Conservation (phyloP, 768 basidiomycete species). For the Tricholoma bakamatsutake region DNA sequence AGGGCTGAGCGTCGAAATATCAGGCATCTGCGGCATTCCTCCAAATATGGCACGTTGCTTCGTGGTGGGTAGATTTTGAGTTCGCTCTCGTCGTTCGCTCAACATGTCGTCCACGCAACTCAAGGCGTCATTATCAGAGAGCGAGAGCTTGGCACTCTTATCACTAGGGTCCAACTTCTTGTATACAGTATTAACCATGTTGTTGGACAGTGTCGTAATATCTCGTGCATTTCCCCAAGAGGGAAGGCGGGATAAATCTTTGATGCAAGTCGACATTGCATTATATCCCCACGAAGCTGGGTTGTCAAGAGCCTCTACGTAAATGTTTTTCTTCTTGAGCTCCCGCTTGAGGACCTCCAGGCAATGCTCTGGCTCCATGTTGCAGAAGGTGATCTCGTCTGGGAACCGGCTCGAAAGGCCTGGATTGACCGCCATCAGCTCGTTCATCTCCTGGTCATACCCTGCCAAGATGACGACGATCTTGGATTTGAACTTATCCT, state of each 20-base stretch:
- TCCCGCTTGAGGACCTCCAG: constrained; percentile 42
- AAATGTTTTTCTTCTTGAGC: constrained; percentile 38
- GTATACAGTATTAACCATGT: constrained; percentile 24
- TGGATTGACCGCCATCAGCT: constrained; percentile 49
- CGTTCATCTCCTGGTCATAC: constrained; percentile 64
- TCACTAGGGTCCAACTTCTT: not conserved
- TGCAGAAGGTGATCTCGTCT: constrained; percentile 47
- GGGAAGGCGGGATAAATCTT: constrained; percentile 35
- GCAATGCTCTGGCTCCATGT: constrained; percentile 46
- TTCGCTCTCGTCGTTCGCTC: not conserved
- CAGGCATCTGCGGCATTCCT: not conserved
- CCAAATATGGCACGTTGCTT: not conserved
- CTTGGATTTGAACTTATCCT: constrained; percentile 50
- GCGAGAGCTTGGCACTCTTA: not conserved
- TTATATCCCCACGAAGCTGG: constrained; percentile 20
- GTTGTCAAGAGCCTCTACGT: constrained; percentile 30
- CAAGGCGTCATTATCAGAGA: not conserved
- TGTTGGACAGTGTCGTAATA: constrained; percentile 45
- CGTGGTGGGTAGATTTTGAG: not conserved
- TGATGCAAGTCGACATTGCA: constrained; percentile 34
- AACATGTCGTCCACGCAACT: not conserved
- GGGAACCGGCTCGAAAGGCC: constrained; percentile 68
- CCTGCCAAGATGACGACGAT: constrained; percentile 66
- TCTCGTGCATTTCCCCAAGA: constrained; percentile 73
- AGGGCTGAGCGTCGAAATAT: not conserved